phyloP scores from a whole-genome alignment of 768 basidiomycete genomes.

The Suillus spraguei region DNA sequence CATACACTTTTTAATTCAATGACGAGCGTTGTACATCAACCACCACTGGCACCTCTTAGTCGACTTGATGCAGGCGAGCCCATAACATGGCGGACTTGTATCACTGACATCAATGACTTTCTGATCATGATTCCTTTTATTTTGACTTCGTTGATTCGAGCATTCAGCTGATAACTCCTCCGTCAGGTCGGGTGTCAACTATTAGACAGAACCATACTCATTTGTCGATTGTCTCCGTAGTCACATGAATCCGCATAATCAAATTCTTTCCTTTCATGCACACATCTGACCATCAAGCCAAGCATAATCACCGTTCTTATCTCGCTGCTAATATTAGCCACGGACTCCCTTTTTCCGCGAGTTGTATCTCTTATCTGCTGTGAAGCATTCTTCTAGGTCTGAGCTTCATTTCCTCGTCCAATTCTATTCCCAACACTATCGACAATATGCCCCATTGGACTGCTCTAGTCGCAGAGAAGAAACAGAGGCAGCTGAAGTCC shows the following conservation, averaged over 20 bases:
- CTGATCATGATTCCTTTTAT: too few relatives aligned
- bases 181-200: too few relatives aligned
- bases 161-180: too few relatives aligned
- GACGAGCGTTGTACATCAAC: constrained; percentile 85
- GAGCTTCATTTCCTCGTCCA: not conserved
- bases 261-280: not conserved
- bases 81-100: too few relatives aligned
- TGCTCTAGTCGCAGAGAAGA: constrained; percentile 42
- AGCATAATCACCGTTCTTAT: not conserved
- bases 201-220: too few relatives aligned
- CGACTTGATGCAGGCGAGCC: too few relatives aligned
- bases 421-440: too few relatives aligned
- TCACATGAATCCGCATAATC: not conserved
- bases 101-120: too few relatives aligned
- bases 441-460: constrained; percentile 43
- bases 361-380: constrained; percentile 5
- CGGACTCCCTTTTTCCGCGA: not conserved
- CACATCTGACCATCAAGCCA: too few relatives aligned
- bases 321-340: not conserved
- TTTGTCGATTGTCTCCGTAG: not conserved
- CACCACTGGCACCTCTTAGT: constrained; percentile 20
- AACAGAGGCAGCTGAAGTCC: constrained; percentile 18
- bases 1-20: constrained; percentile 38
- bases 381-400: not conserved
- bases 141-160: too few relatives aligned